phyloP scores from a whole-genome alignment of 2,329 filamentous ascomycete genomes.

The Fusarium hainanense region DNA sequence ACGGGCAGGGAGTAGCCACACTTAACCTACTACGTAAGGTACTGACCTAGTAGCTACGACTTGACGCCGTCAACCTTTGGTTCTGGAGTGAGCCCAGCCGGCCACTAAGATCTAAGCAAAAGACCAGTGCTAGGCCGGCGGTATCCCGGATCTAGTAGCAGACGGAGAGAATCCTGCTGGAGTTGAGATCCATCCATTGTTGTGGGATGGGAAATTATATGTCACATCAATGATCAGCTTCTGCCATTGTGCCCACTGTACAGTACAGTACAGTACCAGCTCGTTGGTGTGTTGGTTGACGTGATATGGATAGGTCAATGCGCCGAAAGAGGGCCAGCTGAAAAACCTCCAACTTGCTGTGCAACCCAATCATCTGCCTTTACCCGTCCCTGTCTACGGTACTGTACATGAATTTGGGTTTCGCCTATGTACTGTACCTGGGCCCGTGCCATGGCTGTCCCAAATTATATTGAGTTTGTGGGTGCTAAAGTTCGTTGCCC shows the following conservation, averaged over 20 bases:
- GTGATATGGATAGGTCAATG: neutral
- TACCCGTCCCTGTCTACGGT: neutral
- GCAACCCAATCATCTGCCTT: slow-evolving; percentile 6
- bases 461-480: slow-evolving; percentile 7
- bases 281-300: slow-evolving; percentile 12
- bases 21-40: neutral
- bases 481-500: slow-evolving; percentile 26
- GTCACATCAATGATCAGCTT: slow-evolving; percentile 1
- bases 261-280: neutral
- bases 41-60: neutral
- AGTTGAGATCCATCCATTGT: neutral
- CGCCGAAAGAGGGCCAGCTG: slow-evolving; percentile 9
- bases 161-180: neutral
- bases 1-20: slow-evolving; percentile 26
- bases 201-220: neutral
- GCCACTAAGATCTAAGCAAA: slow-evolving; percentile 42
- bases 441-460: neutral
- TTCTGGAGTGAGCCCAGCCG: slow-evolving; percentile 5
- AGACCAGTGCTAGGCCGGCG: slow-evolving; percentile 3
- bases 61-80: slow-evolving; percentile 10
- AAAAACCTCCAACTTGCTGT: slow-evolving; percentile 4
- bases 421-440: slow-evolving; percentile 23
- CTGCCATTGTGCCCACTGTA: slow-evolving; percentile 17
- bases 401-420: neutral
- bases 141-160: slow-evolving; percentile 27